phyloP scores from a whole-genome alignment of 108 stramenopile genomes.

The Fistulifera solaris region DNA sequence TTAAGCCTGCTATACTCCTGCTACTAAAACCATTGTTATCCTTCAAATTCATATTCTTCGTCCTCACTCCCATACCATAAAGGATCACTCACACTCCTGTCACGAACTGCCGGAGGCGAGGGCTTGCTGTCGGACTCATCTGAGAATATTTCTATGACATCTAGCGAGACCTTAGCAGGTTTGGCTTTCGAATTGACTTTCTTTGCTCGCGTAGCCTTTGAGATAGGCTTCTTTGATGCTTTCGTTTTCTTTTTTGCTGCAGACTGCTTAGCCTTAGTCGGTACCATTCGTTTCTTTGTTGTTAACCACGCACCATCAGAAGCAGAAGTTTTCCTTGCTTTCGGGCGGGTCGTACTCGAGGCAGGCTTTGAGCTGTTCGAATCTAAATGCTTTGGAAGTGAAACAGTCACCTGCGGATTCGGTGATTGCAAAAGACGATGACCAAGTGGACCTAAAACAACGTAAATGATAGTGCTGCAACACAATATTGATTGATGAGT shows the following conservation, averaged over 20 bases:
- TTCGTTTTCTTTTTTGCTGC: slow-evolving; percentile 23
- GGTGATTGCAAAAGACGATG: slow-evolving; percentile 15
- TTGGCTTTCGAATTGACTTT: slow-evolving; percentile 6
- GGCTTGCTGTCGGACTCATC: slow-evolving; percentile 21
- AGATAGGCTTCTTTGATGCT: slow-evolving; percentile 8
- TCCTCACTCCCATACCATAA: slow-evolving; percentile 9
- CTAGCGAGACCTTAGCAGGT: slow-evolving; percentile 12
- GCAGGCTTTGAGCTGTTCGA: slow-evolving; percentile 2
- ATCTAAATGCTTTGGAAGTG: slow-evolving; percentile 18
- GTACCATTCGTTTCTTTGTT: slow-evolving; percentile 13
- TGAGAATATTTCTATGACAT: slow-evolving; percentile 43
- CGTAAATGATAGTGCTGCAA: slow-evolving; percentile 21
- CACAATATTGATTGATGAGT: neutral
- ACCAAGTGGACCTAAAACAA: slow-evolving; percentile 11
- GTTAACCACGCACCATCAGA: slow-evolving; percentile 33
- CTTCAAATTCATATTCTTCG: slow-evolving; percentile 24
- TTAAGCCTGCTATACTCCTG: too few species aligned
- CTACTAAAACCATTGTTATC: neutral
- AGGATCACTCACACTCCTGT: slow-evolving; percentile 13
- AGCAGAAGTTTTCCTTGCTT: slow-evolving; percentile 6
- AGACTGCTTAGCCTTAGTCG: slow-evolving; percentile 9
- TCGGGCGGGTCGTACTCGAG: neutral
- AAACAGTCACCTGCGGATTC: slow-evolving; percentile 21
- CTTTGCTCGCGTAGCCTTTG: slow-evolving; percentile 7
- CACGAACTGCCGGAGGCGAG: slow-evolving; percentile 4